Evolutionary conservation across 768 basidiomycete genomes (phyloP), one percentile per base, ranked within the genome.

Genomic region (Calocera viscosa): DNA sequence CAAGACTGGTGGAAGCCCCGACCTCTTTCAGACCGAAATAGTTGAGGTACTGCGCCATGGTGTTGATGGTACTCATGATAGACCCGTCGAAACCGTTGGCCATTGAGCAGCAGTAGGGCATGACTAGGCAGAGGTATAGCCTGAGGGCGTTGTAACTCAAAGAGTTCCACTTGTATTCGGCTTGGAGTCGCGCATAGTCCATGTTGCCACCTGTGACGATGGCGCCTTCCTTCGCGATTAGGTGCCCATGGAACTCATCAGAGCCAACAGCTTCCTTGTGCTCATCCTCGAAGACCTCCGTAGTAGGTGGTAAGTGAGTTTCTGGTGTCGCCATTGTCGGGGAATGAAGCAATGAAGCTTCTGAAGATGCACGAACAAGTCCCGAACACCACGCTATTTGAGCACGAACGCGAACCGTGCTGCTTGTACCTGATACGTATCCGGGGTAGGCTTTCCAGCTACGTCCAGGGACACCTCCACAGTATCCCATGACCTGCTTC

Each of bases 21-120:
- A 72, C 64, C 14, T 63, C 65, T 19, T 72, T 69, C 24, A 68
- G 40, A 49, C 68, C 69, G 67, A 72, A 60, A 19, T 60, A 60
- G 53, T 32, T 22, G 24, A 60, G 30, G 30, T 60, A 60, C 53
- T 60, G 53, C 8, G 14, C 30, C 53, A 60, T 60, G 14, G 53
- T 60, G 53, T 60, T 60, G 53, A 60, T 60, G 5, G 53, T 60
- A 19, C 53, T 60, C 53, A 60, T 60, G 53, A 60, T 60, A 10
- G 53, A 60, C 30, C 53, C 53, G 19, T 60, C 53, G 19, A 60
- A 60, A 53, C 73, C 73, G 60, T 73, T 73, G 38, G 71, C 73
- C 64, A 72, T 72, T 14, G 73, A 70, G 68, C 73, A 73, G 65
- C 73, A 68, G 71, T 73, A 74, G 1, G 71, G 63, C 41, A 73